These are phyloP conservation scores for Cyclaneusma minus DNA, from an alignment of 2,329 filamentous ascomycete species.

Conservation along the genomic window DNA sequence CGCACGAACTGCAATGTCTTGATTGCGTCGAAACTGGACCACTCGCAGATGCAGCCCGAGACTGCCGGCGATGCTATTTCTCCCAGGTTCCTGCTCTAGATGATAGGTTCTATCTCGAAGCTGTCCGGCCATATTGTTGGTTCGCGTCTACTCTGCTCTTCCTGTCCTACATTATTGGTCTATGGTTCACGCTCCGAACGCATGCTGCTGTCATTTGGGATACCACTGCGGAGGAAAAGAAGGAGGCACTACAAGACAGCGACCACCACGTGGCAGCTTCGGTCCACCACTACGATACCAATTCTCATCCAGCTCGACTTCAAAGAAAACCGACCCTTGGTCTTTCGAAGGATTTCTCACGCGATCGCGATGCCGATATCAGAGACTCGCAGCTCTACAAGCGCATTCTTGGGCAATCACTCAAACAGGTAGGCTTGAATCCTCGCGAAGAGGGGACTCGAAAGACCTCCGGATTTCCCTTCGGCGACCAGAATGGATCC, in stretches of 20 bases:
- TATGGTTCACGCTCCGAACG: constrained; percentile 90
- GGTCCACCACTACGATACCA: constrained; percentile 8
- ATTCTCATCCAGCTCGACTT: constrained; percentile 8
- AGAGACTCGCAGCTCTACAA: constrained; percentile 84
- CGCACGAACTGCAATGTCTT: constrained; percentile 85
- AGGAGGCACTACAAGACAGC: no score
- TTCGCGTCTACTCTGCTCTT: constrained; percentile 75
- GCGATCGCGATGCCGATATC: constrained; percentile 39
- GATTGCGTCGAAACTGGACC: constrained; percentile 35
- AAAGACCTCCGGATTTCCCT: constrained; percentile 21
- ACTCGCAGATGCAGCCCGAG: constrained; percentile 32
- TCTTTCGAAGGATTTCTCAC: constrained; percentile 9
- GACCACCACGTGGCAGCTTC: constrained; percentile 15
- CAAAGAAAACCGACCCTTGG: constrained; percentile 13
- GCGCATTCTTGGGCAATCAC: constrained; percentile 77
- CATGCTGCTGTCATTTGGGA: constrained; percentile 98
- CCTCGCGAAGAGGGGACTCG: constrained; percentile 30
- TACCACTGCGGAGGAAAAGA: constrained; percentile 65
- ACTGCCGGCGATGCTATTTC: constrained; percentile 90
- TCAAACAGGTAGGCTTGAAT: constrained; percentile 64
- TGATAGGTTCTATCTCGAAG: constrained; percentile 79
- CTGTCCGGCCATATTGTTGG: constrained; percentile 88
- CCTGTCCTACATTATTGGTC: constrained; percentile 79
- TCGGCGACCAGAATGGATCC: constrained; percentile 25
- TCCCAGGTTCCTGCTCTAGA: constrained; percentile 71